phyloP scores from a whole-genome alignment of 2,329 filamentous ascomycete genomes.

The Pyrenochaeta sp. region DNA sequence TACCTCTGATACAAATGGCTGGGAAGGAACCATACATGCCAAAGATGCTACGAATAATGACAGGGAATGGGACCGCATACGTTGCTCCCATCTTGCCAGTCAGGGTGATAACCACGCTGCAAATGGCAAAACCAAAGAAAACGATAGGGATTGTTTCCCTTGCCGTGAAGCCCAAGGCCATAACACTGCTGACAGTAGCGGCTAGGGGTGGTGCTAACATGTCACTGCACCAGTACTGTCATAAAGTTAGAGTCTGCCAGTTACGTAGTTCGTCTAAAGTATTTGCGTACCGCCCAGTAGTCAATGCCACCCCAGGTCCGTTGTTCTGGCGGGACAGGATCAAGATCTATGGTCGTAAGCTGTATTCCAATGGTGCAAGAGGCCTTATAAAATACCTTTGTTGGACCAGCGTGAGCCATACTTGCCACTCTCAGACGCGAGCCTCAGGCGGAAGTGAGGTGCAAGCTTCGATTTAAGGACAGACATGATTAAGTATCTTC shows the following conservation, averaged over 20 bases:
- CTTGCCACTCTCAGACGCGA: slow-evolving; percentile 51
- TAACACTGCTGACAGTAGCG: slow-evolving; percentile 51
- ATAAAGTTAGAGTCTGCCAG: neutral
- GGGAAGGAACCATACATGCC: slow-evolving; percentile 56
- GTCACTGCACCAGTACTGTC: slow-evolving; percentile 58
- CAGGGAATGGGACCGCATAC: slow-evolving; percentile 51
- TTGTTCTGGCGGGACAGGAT: slow-evolving; percentile 52
- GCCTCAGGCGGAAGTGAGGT: slow-evolving; percentile 50
- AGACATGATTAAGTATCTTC: slow-evolving; percentile 29
- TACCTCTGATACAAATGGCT: slow-evolving; percentile 53
- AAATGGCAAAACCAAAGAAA: slow-evolving; percentile 58
- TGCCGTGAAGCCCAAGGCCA: slow-evolving; percentile 56
- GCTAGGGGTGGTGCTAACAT: slow-evolving; percentile 55
- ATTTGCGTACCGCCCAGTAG: slow-evolving; percentile 48
- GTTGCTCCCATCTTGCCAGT: slow-evolving; percentile 56
- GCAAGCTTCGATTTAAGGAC: slow-evolving; percentile 48
- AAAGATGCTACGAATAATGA: slow-evolving; percentile 56
- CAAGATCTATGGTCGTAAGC: slow-evolving; percentile 34
- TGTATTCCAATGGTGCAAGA: accelerated
- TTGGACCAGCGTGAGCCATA: slow-evolving; percentile 60
- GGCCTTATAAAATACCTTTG: slow-evolving; percentile 40
- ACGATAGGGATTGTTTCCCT: slow-evolving; percentile 60
- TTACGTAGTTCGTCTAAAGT: neutral
- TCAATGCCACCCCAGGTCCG: slow-evolving; percentile 58
- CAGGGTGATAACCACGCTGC: slow-evolving; percentile 58